These are phyloP conservation scores for Lachnellula subtilissima DNA, from an alignment of 2,329 filamentous ascomycete species.

Conservation along the genomic window DNA sequence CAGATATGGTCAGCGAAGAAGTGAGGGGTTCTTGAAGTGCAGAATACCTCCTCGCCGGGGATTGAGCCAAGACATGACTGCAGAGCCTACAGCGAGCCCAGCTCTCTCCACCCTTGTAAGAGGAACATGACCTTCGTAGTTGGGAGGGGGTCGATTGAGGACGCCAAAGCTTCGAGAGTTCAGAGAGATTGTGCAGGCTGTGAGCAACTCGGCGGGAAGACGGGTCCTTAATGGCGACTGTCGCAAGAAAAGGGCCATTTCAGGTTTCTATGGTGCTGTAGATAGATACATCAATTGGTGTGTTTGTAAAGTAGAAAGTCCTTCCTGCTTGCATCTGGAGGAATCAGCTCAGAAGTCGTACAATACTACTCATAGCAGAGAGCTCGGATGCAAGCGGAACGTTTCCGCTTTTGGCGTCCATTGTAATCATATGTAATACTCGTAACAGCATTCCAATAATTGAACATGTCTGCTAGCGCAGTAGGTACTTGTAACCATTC, in stretches of 20 bases:
- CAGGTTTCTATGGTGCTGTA: neutral
- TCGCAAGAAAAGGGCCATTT: slow-evolving; percentile 25
- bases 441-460: neutral
- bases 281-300: neutral
- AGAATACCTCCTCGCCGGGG: slow-evolving; percentile 70
- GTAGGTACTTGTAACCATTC: too few species aligned
- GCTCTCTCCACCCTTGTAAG: slow-evolving; percentile 73
- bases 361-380: neutral
- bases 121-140: slow-evolving; percentile 89
- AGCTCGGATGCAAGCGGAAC: slow-evolving; percentile 5
- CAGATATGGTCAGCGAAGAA: slow-evolving; percentile 1
- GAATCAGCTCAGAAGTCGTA: neutral
- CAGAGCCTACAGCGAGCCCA: slow-evolving; percentile 62
- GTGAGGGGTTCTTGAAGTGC: neutral
- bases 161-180: slow-evolving; percentile 62
- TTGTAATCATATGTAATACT: neutral
- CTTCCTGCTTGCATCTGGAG: neutral
- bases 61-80: slow-evolving; percentile 61
- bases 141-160: slow-evolving; percentile 77
- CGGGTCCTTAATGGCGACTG: slow-evolving; percentile 8
- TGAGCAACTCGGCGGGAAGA: slow-evolving; percentile 25
- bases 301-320: neutral
- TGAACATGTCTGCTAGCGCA: neutral
- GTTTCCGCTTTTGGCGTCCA: slow-evolving; percentile 3
- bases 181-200: slow-evolving; percentile 22